phyloP scores from a whole-genome alignment of 108 stramenopile genomes.

The Tribonema minus region DNA sequence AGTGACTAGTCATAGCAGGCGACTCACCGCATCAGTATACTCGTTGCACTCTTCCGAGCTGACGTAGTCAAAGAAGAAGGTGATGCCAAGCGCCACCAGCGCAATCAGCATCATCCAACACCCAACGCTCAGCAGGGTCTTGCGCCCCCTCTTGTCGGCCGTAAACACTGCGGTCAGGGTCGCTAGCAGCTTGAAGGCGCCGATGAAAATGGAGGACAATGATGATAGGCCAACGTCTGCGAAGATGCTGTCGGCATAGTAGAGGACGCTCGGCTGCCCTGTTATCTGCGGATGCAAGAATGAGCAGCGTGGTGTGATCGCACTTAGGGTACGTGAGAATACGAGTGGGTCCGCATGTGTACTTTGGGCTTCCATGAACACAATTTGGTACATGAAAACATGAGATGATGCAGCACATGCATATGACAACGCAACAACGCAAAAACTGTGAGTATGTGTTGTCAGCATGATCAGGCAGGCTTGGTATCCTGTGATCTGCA shows the following conservation, averaged over 20 bases:
- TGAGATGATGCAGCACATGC: too few relatives aligned
- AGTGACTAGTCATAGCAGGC: too few relatives aligned
- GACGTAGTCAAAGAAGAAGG: slow-evolving; percentile 42
- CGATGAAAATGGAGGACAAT: slow-evolving; percentile 58
- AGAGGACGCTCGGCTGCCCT: slow-evolving; percentile 70
- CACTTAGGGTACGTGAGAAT: too few relatives aligned
- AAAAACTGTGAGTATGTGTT: too few relatives aligned
- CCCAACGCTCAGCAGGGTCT: slow-evolving; percentile 56
- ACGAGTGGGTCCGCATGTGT: too few relatives aligned
- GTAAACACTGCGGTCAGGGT: slow-evolving; percentile 55
- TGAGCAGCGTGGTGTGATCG: too few relatives aligned
- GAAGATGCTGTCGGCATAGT: slow-evolving; percentile 66
- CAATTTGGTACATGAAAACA: not conserved
- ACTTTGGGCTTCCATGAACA: not conserved
- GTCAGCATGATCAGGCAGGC: too few relatives aligned
- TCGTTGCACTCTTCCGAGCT: slow-evolving; percentile 37
- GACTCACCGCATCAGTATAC: not conserved
- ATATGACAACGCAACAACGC: too few relatives aligned
- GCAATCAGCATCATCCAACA: slow-evolving; percentile 58
- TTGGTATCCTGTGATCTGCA: too few relatives aligned
- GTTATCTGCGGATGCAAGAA: slow-evolving; percentile 53
- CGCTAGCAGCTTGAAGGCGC: slow-evolving; percentile 65
- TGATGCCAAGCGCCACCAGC: slow-evolving; percentile 47
- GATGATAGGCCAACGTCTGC: slow-evolving; percentile 62
- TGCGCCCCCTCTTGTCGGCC: slow-evolving; percentile 59